phyloP scores from a whole-genome alignment of 1,139 yeast genomes.

The Hansenula sp. region DNA sequence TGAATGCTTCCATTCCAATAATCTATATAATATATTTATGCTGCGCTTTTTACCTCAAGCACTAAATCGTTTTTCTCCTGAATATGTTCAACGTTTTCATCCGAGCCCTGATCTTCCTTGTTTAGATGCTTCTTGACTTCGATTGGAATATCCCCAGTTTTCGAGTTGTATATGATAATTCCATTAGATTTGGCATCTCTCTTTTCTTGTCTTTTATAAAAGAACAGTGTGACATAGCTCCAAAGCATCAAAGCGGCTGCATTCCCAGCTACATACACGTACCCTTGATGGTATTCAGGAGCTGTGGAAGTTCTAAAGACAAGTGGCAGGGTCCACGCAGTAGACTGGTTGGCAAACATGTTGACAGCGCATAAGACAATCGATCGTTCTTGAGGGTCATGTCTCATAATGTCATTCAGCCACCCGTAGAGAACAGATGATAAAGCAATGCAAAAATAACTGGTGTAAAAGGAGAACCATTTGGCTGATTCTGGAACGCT shows the following conservation, averaged over 20 bases:
- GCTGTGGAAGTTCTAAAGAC: slow-evolving; percentile 56
- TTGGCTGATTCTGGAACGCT: slow-evolving; percentile 25
- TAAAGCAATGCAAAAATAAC: slow-evolving; percentile 30
- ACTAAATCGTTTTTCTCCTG: background rate
- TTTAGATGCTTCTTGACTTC: background rate
- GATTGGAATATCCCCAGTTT: slow-evolving; percentile 1
- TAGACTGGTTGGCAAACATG: background rate
- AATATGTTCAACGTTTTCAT: background rate
- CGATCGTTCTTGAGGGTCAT: slow-evolving; percentile 32
- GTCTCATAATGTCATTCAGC: slow-evolving; percentile 31
- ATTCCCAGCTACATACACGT: slow-evolving; percentile 37
- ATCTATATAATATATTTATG: too few relatives aligned
- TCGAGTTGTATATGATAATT: slow-evolving; percentile 37
- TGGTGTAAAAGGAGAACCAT: slow-evolving; percentile 31
- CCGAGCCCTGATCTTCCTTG: too few relatives aligned
- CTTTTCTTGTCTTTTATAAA: slow-evolving; percentile 56
- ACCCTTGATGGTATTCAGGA: slow-evolving; percentile 50
- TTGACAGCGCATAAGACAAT: slow-evolving; percentile 1
- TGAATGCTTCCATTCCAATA: too few relatives aligned
- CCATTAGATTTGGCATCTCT: slow-evolving; percentile 47
- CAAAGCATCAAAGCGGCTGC: slow-evolving; percentile 42
- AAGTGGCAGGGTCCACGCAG: slow-evolving; percentile 31
- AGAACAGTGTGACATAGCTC: slow-evolving; percentile 48
- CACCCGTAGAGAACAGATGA: slow-evolving; percentile 32
- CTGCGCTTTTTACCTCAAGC: background rate